These are phyloP conservation scores for Suhomyces atakaporum DNA, from an alignment of 1,139 yeast species.

Conservation along the genomic window DNA sequence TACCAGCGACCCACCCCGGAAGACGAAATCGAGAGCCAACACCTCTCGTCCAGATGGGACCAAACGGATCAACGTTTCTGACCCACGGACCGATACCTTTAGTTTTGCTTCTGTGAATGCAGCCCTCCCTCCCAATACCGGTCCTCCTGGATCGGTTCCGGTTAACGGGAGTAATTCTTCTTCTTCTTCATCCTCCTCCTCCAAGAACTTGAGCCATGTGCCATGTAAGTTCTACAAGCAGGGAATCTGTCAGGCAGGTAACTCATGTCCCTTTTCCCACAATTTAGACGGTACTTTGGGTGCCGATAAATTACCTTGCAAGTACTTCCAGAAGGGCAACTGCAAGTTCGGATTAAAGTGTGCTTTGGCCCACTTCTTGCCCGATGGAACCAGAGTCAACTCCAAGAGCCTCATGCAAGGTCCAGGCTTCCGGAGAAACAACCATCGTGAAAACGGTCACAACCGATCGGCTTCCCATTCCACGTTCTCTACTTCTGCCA, in stretches of 20 bases:
- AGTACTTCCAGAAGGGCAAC: constrained; percentile 90
- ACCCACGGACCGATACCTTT: constrained; percentile 8
- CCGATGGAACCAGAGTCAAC: constrained; percentile 84
- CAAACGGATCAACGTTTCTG: constrained; percentile 5
- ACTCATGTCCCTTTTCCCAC: constrained; percentile 89
- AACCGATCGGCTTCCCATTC: too few relatives aligned
- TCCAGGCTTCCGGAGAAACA: constrained; percentile 7
- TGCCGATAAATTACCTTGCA: constrained; percentile 77
- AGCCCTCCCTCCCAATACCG: constrained; percentile 40
- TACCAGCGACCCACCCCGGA: too few relatives aligned
- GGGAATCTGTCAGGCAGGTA: constrained; percentile 94
- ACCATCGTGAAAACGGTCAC: background rate
- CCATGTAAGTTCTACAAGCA: constrained; percentile 92
- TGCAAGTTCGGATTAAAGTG: constrained; percentile 93
- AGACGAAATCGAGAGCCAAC: too few relatives aligned
- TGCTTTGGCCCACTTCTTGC: constrained; percentile 86
- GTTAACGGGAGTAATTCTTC: constrained; percentile 18
- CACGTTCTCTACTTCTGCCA: too few relatives aligned
- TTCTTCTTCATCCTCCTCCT: constrained; percentile 13
- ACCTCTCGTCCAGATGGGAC: constrained; percentile 5
- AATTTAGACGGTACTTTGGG: constrained; percentile 58
- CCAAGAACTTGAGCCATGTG: constrained; percentile 73
- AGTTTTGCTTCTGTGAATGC: constrained; percentile 6
- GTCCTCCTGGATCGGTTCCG: constrained; percentile 40
- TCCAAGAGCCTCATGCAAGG: constrained; percentile 32